A percentile compares a stretch with the other conserved stretches of the same genome.
Conservation (phyloP, 495 filamentous ascomycete genomes). For the Aspergillus haitiensis region DNA sequence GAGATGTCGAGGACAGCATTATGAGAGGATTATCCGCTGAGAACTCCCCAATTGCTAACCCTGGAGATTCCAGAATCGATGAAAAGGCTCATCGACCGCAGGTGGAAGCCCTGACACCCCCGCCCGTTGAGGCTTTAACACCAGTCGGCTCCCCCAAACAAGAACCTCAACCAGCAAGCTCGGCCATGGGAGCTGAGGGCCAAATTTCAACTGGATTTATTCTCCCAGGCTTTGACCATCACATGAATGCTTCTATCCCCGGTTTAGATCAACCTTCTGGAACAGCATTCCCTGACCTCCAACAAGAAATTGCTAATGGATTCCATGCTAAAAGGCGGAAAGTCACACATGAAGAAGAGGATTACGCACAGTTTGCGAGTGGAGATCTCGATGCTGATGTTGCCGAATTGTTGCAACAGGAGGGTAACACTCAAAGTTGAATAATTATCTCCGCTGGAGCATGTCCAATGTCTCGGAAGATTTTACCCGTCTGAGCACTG, state of each 20-base stretch:
- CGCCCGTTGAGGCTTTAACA: constrained; percentile 54
- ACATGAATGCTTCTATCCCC: constrained; percentile 47
- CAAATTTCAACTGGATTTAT: constrained; percentile 29
- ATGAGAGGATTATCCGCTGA: constrained; percentile 70
- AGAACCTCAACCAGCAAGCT: constrained; percentile 27
- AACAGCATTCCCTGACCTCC: constrained; percentile 34
- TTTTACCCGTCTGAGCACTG: not conserved
- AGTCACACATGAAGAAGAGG: constrained; percentile 64
- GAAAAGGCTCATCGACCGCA: constrained; percentile 63
- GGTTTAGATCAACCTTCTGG: constrained; percentile 46
- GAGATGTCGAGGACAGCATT: constrained; percentile 85
- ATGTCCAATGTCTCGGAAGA: not conserved
- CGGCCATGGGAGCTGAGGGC: constrained; percentile 29
- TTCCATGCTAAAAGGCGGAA: constrained; percentile 70
- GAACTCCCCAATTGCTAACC: constrained; percentile 38
- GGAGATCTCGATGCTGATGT: constrained; percentile 80
- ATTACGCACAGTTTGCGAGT: constrained; percentile 67
- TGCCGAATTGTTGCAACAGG: constrained; percentile 69
- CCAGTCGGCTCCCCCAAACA: constrained; percentile 47
- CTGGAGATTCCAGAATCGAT: constrained; percentile 40
- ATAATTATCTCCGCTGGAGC: constrained; percentile 1
- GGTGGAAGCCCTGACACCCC: constrained; percentile 82
- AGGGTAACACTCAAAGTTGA: constrained; percentile 30
- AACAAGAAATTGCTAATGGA: constrained; percentile 39
- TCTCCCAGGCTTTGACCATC: constrained; percentile 38